Percentiles rank a stretch among this genome's conserved stretches.
phyloP scores from a whole-genome alignment of 2,329 filamentous ascomycete genomes.

The Gyromitra esculenta region DNA sequence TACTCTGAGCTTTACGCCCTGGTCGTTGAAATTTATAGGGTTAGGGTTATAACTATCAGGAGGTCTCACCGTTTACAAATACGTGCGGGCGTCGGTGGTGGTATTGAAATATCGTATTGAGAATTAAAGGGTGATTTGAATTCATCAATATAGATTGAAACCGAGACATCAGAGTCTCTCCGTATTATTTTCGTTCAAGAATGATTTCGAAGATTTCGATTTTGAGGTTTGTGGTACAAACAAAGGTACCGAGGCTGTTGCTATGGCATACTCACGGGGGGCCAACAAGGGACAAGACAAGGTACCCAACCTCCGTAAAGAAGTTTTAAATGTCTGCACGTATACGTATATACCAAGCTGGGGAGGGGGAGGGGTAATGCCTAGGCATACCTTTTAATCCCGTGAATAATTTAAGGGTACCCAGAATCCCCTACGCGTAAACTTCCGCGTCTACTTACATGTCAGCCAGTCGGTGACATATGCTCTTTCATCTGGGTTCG shows the following conservation, averaged over 20 bases:
- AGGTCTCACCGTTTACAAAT: neutral
- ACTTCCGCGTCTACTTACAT: neutral
- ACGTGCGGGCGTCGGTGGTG: neutral
- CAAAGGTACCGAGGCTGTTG: constrained; percentile 39
- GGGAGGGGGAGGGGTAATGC: neutral
- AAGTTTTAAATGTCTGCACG: neutral
- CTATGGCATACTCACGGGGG: neutral
- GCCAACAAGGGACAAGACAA: neutral
- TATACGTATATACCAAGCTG: neutral
- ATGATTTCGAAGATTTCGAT: neutral
- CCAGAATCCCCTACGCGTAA: neutral
- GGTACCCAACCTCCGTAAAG: neutral
- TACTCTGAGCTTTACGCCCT: neutral
- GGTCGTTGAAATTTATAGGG: neutral
- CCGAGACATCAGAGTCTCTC: neutral
- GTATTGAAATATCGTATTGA: neutral
- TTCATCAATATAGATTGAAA: neutral
- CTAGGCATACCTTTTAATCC: neutral
- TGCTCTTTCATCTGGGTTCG: too few species aligned
- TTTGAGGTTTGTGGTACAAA: neutral
- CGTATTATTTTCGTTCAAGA: constrained; percentile 30
- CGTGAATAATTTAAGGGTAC: neutral
- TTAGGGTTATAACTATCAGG: constrained; percentile 1
- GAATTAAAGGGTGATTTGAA: neutral
- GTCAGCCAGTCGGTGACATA: neutral